phyloP scores from a whole-genome alignment of 2,329 filamentous ascomycete genomes.

The Pseudogymnoascus sp. region DNA sequence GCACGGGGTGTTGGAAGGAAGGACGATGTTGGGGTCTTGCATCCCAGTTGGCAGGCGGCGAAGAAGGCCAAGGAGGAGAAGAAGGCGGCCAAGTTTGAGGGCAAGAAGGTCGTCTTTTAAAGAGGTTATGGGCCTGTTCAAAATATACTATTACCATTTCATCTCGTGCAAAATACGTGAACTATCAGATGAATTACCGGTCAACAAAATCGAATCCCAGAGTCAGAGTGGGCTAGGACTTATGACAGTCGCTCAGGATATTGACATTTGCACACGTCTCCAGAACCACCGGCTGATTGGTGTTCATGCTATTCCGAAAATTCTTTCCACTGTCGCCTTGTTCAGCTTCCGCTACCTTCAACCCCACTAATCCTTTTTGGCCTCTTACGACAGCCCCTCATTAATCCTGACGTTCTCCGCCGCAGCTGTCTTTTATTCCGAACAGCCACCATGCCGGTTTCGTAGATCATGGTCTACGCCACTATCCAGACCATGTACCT shows the following conservation, averaged over 20 bases:
- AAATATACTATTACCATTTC: constrained; percentile 3
- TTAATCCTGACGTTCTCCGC: not conserved
- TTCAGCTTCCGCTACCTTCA: not conserved
- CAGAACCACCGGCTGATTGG: not conserved
- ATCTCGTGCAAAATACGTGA: constrained; percentile 18
- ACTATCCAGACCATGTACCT: not conserved
- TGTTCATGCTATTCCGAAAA: not conserved
- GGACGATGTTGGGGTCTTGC: constrained; percentile 45
- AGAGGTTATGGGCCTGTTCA: constrained; percentile 22
- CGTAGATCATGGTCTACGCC: not conserved
- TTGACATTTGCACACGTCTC: not conserved
- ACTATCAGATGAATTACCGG: constrained; percentile 22
- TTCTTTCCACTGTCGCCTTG: not conserved
- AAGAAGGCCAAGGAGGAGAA: constrained; percentile 52
- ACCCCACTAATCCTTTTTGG: not conserved
- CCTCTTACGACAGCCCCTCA: not conserved
- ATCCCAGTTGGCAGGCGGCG: constrained; percentile 54
- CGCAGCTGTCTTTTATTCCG: not conserved
- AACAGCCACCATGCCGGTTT: not conserved
- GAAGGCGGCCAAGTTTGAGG: constrained; percentile 45
- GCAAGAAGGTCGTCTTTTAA: constrained; percentile 54
- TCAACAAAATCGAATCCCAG: constrained; percentile 18
- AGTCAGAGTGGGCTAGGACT: not conserved
- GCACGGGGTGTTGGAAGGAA: constrained; percentile 30
- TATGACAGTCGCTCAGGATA: not conserved